Base-by-base conservation (phyloP, 2,329 filamentous ascomycete genomes). In the Diplocarpon mali region DNA sequence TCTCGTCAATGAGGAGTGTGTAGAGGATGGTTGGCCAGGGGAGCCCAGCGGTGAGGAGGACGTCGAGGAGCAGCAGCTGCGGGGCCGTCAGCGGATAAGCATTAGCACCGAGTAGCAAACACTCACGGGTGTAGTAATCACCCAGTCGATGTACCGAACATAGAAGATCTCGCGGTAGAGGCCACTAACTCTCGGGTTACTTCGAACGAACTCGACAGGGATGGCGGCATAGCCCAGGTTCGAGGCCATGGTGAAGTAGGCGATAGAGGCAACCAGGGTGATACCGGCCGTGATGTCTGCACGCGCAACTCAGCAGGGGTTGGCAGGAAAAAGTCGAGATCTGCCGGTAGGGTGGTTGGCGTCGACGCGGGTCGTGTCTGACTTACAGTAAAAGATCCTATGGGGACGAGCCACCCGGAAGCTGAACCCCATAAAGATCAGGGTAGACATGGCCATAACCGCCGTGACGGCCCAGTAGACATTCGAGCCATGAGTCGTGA, bases 71-170 rank as follows among this genome's bases (percentile, higher is more conserved):
- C 6, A 85, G 64, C 1, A 84, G 65, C 29, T 59, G 16, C 12
- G 40, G 42, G 16, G 32, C 24, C 31, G 40, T 38, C 27, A 48
- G 31, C 7, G 14, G n/a, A n/a, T 28, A 20, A 12, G 30, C 28
- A 30, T 13, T 36, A 5, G 6, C 20, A 15, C 31, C 2, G 39
- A 17, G 5, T 1, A 36, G 24, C 2, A 9, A 17, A 9, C 9
- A 47, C 56, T 57, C 54, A 59, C 57, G 7, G 79, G 78, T 2
- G 77, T 82, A 1, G 78, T 83, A 51, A 81, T 62, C 38, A 65
- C 67, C 75, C 75, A 80, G 54, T 80, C 76, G 49, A 82, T 75
- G 61, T 81, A 82, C 35, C 78, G 69, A 32, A 77, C 76, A 52
- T 80, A 83, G 62, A 79, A 83, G 57, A 83, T 74, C 57, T 80